A percentile compares a stretch with the other conserved stretches of the same genome.
phyloP scores from a whole-genome alignment of 2,329 filamentous ascomycete species.

The Pyricularia grisea region DNA sequence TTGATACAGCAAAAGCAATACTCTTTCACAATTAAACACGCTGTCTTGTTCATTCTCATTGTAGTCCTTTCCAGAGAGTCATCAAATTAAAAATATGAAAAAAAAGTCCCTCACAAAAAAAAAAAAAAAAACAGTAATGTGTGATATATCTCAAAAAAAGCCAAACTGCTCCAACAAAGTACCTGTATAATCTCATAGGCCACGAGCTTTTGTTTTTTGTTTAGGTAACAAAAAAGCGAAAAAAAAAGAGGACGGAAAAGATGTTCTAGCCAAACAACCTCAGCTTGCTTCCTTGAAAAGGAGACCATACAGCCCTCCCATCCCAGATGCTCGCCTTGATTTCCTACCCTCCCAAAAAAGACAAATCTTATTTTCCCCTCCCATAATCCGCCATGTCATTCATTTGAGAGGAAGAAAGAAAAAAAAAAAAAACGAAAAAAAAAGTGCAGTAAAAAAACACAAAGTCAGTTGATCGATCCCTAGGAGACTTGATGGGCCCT shows the following conservation, averaged over 20 bases:
- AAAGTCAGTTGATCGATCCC: background rate
- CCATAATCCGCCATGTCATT: background rate
- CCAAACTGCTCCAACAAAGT: background rate
- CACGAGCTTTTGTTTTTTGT: background rate
- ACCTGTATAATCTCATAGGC: background rate
- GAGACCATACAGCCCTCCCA: background rate
- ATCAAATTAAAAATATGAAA: background rate
- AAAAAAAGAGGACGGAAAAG: background rate
- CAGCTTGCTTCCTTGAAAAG: background rate
- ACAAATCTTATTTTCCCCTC: background rate
- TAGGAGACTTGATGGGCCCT: background rate
- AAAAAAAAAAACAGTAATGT: background rate
- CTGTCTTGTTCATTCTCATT: background rate
- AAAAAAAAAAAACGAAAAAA: background rate
- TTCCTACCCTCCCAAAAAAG: background rate
- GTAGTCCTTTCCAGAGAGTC: background rate
- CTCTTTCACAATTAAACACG: background rate
- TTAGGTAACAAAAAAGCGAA: background rate
- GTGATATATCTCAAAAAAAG: background rate
- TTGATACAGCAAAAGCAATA: background rate
- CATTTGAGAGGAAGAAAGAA: background rate
- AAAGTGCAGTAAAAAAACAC: too few species aligned
- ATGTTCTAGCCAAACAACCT: background rate
- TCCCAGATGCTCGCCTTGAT: background rate
- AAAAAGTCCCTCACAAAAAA: background rate